Evolutionary conservation across 176 grass and related monocot species (phyloP), one percentile per base, ranked within the genome.

Genomic region (Musa acuminata): DNA sequence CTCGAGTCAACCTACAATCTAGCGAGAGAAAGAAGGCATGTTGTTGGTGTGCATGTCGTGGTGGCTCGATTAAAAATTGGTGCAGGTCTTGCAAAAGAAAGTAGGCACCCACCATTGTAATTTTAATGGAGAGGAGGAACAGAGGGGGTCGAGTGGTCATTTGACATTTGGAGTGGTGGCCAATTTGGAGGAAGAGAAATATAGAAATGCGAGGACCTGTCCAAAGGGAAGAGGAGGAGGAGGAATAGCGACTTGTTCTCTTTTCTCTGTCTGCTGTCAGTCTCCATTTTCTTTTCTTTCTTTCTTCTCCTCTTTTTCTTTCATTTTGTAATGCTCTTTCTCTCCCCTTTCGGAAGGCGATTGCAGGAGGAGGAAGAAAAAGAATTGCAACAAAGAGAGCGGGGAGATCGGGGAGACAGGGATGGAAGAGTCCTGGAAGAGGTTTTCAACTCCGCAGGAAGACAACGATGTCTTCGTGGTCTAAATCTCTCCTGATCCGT

Each of bases 291-390:
- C 35, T 43, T 43, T 29, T 43, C 35, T 6, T 43, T 43, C 4
- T 43, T 43, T 43, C 35, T 43, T 43, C 35, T 43, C 4, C 35
- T 43, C 3, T 43, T 43, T 43, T 43, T 5, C 35, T 43, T 43
- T 43, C 35, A 43, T 43, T 43, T 43, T 43, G 35, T 43, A 43
- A 43, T 43, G 72, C 67, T 76, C 60, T 29, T 71, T 25, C 70
- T 82, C 69, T 78, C 84, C 87, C 83, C 86, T 96, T 92, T 90
- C 87, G 54, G 89, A 96, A 90, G 93, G 93, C 87, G 89, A 96
- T 96, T 92, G 89, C 85, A 88, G 84, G 82, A 58, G 85, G 74
- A 54, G 67, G 72, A 62, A 43, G 80, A 85, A 35, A 87, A 82
- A 91, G 86, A 48, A 76, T 43, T 43, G 35, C 74, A 67, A 29